These are phyloP conservation scores for Xylaria acuta DNA, from an alignment of 495 filamentous ascomycete genomes.

Conservation along the genomic window DNA sequence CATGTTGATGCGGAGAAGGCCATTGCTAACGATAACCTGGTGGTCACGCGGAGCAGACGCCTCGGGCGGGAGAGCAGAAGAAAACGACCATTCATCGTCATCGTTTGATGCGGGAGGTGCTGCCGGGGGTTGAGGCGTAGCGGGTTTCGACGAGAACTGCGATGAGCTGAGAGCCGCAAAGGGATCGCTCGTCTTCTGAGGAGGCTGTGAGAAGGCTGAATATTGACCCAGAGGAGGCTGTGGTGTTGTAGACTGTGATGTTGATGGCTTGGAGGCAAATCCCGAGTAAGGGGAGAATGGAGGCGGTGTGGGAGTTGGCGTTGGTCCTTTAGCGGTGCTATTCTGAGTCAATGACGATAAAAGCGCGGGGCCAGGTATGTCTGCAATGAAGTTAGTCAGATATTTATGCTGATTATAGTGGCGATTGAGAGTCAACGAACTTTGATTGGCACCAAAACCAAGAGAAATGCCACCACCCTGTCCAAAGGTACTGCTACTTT, in stretches of 20 bases:
- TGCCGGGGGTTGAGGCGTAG: conserved; percentile 47
- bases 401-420: background rate
- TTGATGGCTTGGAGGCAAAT: conserved; percentile 50
- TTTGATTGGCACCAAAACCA: conserved; percentile 74
- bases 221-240: conserved; percentile 52
- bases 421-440: conserved; percentile 44
- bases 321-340: conserved; percentile 56
- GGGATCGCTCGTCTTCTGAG: conserved; percentile 60
- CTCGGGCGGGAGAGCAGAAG: conserved; percentile 81
- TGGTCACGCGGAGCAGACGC: conserved; percentile 52
- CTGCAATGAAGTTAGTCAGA: conserved; percentile 42
- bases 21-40: conserved; percentile 55
- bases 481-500: conserved; percentile 57
- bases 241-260: conserved; percentile 54
- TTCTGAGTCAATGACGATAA: conserved; percentile 68
- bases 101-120: conserved; percentile 54
- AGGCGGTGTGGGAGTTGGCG: conserved; percentile 47
- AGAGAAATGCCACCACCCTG: conserved; percentile 85
- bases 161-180: conserved; percentile 73
- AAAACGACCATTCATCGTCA: conserved; percentile 94
- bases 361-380: conserved; percentile 67
- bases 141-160: conserved; percentile 53
- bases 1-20: conserved; percentile 59
- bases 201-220: conserved; percentile 51
- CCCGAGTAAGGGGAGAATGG: conserved; percentile 69